Evolutionary conservation across 495 filamentous ascomycete species (phyloP).

Genomic region (Xylaria sp.): DNA sequence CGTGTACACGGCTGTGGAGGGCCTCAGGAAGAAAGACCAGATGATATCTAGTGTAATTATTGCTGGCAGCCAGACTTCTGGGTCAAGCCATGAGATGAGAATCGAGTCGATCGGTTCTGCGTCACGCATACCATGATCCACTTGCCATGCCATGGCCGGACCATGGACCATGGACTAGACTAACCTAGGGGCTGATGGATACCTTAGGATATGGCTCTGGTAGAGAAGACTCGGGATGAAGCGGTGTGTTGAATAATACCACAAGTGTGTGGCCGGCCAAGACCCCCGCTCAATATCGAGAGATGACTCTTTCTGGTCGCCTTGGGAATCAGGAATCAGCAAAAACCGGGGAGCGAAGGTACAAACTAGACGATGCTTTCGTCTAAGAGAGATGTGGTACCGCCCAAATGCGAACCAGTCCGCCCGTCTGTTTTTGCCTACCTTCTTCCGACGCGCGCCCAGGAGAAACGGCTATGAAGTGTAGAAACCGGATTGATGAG

Average conservation of each 20-base stretch:
- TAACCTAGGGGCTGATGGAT: neutral
- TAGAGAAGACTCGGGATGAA: neutral
- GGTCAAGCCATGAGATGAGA: neutral
- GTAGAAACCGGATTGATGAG: constrained; percentile 15
- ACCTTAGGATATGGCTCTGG: no score
- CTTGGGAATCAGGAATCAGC: neutral
- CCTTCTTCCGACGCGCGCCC: no score
- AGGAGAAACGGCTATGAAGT: neutral
- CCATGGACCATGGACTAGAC: neutral
- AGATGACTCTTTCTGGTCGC: constrained; percentile 11
- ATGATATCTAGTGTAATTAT: neutral
- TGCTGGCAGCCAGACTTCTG: neutral
- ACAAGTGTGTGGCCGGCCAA: neutral
- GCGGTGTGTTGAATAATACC: neutral
- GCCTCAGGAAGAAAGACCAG: no score
- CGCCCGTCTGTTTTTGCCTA: neutral
- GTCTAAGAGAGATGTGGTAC: neutral
- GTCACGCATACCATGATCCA: no score
- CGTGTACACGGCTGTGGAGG: no score
- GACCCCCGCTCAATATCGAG: constrained; percentile 5
- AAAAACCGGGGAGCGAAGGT: neutral
- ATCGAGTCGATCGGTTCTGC: neutral
- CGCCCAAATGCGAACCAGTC: constrained; percentile 2
- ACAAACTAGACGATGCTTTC: neutral
- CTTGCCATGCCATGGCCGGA: neutral